phyloP scores from a whole-genome alignment of 2,329 filamentous ascomycete species.

The Cryphonectria carpinicola region DNA sequence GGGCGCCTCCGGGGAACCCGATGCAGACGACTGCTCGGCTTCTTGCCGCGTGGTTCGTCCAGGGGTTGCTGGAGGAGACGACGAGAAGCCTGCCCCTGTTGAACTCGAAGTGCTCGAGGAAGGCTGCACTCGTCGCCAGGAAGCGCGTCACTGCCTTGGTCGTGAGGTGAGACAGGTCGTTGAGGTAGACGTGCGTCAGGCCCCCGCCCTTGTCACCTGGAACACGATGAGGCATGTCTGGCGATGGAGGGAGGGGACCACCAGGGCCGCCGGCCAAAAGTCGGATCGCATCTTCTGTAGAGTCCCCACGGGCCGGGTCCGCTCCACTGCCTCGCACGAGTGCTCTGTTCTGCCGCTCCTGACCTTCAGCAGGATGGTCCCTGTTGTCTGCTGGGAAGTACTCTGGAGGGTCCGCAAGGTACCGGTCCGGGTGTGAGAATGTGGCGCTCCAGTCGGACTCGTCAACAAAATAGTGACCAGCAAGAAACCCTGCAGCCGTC shows the following conservation, averaged over 20 bases:
- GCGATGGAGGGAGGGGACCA: slow-evolving; percentile 19
- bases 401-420: slow-evolving; percentile 53
- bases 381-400: slow-evolving; percentile 37
- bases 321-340: neutral
- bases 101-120: slow-evolving; percentile 58
- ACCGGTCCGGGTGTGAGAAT: slow-evolving; percentile 52
- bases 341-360: neutral
- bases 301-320: slow-evolving; percentile 21
- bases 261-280: slow-evolving; percentile 21
- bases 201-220: slow-evolving; percentile 35
- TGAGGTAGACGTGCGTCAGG: slow-evolving; percentile 60
- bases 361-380: neutral
- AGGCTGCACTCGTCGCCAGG: slow-evolving; percentile 47
- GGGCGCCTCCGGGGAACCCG: slow-evolving; percentile 50
- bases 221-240: slow-evolving; percentile 21
- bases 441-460: slow-evolving; percentile 52
- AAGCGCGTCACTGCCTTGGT: slow-evolving; percentile 47
- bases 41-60: neutral
- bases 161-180: slow-evolving; percentile 54
- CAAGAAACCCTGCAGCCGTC: slow-evolving; percentile 34
- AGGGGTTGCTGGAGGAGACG: slow-evolving; percentile 36
- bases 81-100: slow-evolving; percentile 41
- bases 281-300: slow-evolving; percentile 16
- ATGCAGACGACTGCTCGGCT: slow-evolving; percentile 14
- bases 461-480: slow-evolving; percentile 48